Conservation (phyloP, 805 yeast species). For the Saccharomyces eubayanus region DNA sequence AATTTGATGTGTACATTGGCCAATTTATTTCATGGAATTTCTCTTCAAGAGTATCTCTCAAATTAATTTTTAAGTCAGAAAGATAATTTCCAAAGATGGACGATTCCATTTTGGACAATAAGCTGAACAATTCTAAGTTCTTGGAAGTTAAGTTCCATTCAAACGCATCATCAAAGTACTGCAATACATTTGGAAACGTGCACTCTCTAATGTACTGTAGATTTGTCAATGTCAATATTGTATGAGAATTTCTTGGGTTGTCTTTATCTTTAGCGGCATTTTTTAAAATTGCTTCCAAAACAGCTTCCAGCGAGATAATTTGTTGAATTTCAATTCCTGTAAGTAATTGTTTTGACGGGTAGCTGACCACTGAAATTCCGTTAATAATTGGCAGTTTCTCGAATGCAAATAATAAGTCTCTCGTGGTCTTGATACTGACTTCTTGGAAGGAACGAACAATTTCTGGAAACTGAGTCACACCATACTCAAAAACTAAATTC, state of each 20-base stretch:
- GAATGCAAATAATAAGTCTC: slow-evolving; percentile 29
- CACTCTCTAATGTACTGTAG: slow-evolving; percentile 39
- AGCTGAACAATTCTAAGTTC: slow-evolving; percentile 37
- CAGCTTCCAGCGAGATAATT: slow-evolving; percentile 38
- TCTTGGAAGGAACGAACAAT: slow-evolving; percentile 30
- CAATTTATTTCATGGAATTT: slow-evolving; percentile 35
- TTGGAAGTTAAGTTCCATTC: slow-evolving; percentile 38
- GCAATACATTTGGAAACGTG: slow-evolving; percentile 42
- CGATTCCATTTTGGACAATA: slow-evolving; percentile 42
- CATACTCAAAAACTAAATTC: slow-evolving; percentile 15
- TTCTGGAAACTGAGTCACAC: slow-evolving; percentile 34
- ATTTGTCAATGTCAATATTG: slow-evolving; percentile 47
- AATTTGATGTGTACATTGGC: slow-evolving; percentile 31
- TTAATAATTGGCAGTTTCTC: slow-evolving; percentile 31
- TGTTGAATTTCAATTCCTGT: slow-evolving; percentile 36
- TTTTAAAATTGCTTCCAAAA: slow-evolving; percentile 36
- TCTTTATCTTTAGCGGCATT: slow-evolving; percentile 36
- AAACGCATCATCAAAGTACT: slow-evolving; percentile 43
- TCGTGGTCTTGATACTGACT: slow-evolving; percentile 28
- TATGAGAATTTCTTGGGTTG: slow-evolving; percentile 36
- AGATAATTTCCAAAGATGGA: slow-evolving; percentile 48
- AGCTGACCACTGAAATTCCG: slow-evolving; percentile 31
- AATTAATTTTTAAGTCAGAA: slow-evolving; percentile 37
- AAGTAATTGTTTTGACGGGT: slow-evolving; percentile 31
- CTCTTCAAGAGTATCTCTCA: slow-evolving; percentile 37